Evolutionary conservation across 192 early-diverging fungal species (phyloP).

Genomic region (Gonapodya sp.): DNA sequence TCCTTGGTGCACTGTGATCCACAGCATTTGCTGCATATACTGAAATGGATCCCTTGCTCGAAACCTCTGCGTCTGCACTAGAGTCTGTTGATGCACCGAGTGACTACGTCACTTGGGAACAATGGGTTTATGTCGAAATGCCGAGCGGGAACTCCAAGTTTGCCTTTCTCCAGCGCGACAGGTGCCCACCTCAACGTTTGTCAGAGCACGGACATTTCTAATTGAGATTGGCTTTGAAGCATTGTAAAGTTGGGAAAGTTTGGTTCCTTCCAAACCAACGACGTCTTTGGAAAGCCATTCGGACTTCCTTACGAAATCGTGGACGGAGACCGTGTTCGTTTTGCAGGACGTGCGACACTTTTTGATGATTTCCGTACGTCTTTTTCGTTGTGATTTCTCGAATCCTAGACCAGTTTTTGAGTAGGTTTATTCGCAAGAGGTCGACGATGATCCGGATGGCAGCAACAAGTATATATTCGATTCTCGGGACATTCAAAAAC

Average conservation of each 20-base stretch:
- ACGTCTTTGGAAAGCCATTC: constrained; percentile 72
- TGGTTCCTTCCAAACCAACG: constrained; percentile 68
- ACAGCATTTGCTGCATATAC: too few species aligned
- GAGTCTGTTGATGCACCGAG: too few species aligned
- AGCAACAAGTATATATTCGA: constrained; percentile 80
- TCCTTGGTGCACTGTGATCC: too few species aligned
- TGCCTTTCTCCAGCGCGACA: constrained; percentile 52
- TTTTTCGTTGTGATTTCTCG: too few species aligned
- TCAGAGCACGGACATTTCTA: too few species aligned
- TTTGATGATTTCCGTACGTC: constrained; percentile 20
- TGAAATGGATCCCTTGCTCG: too few species aligned
- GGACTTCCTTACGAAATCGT: constrained; percentile 77
- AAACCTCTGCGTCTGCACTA: too few species aligned
- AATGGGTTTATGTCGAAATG: constrained; percentile 67
- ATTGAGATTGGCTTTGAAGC: too few species aligned
- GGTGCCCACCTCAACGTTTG: constrained; percentile 25
- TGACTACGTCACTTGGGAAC: too few species aligned
- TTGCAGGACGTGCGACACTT: constrained; percentile 8
- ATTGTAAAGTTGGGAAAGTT: constrained; percentile 69
- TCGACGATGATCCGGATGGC: constrained; percentile 58
- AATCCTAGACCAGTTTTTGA: too few species aligned
- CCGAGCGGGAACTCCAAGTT: constrained; percentile 78
- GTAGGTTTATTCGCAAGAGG: too few species aligned
- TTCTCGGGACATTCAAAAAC: constrained; percentile 59
- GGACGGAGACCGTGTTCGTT: constrained; percentile 27